phyloP scores from a whole-genome alignment of 1,284 basidiomycete genomes.

The Ganoderma meredithae region DNA sequence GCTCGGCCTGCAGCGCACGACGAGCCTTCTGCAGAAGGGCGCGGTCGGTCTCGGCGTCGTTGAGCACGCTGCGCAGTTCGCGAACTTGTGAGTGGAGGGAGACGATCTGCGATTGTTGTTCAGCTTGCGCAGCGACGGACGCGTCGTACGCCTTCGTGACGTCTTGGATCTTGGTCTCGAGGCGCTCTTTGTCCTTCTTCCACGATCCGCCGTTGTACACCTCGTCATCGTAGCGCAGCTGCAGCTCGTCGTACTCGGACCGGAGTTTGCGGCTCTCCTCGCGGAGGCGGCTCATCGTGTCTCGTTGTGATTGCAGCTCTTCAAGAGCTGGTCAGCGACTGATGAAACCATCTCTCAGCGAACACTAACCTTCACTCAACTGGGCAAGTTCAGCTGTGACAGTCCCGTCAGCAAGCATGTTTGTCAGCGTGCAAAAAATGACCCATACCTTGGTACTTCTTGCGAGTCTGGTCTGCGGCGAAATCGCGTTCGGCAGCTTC shows the following conservation, averaged over 20 bases:
- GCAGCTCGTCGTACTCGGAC: conserved; percentile 80
- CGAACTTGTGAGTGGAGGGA: conserved; percentile 85
- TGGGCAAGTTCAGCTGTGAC: conserved; percentile 73
- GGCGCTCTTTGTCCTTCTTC: conserved; percentile 87
- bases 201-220: conserved; percentile 79
- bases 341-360: not conserved
- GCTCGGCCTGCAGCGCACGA: conserved; percentile 79
- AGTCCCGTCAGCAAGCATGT: not conserved
- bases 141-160: conserved; percentile 82
- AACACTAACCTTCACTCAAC: conserved; percentile 71
- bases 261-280: conserved; percentile 83
- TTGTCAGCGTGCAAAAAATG: not conserved
- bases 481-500: conserved; percentile 82
- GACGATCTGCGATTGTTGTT: conserved; percentile 86
- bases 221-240: conserved; percentile 79
- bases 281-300: conserved; percentile 74
- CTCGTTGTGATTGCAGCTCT: conserved; percentile 82
- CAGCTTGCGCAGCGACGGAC: conserved; percentile 73
- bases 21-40: conserved; percentile 83
- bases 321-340: not conserved
- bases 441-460: conserved; percentile 80
- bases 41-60: conserved; percentile 86
- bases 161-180: conserved; percentile 83
- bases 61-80: conserved; percentile 80
- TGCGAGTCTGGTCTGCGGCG: conserved; percentile 77